Evolutionary conservation across 192 early-diverging fungal genomes (phyloP).

Genomic region (Coemansia sp.): DNA sequence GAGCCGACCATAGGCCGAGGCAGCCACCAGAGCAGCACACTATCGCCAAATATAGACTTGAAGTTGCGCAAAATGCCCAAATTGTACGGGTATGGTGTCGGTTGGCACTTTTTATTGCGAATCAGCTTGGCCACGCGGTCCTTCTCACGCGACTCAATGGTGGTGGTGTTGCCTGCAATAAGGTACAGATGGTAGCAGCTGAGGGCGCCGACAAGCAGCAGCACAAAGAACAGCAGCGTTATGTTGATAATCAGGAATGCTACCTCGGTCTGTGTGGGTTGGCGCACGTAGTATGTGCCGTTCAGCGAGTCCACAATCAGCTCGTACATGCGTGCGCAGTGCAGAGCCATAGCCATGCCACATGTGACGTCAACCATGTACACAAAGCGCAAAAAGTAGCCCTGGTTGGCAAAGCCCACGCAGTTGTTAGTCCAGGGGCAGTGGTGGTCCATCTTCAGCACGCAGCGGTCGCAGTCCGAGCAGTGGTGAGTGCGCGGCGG

Average conservation of each 20-base stretch:
- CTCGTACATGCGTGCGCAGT: constrained; percentile 77
- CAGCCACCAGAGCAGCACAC: constrained; percentile 72
- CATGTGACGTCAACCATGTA: constrained; percentile 64
- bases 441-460: constrained; percentile 86
- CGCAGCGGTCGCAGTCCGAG: constrained; percentile 68
- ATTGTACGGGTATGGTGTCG: constrained; percentile 84
- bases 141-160: constrained; percentile 55
- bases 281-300: constrained; percentile 58
- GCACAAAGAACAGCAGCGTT: constrained; percentile 52
- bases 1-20: constrained; percentile 62
- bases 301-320: constrained; percentile 48
- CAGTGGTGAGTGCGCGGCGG: constrained; percentile 83
- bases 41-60: constrained; percentile 69
- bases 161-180: constrained; percentile 49
- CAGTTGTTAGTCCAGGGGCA: constrained; percentile 90
- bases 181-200: constrained; percentile 54
- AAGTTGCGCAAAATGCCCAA: constrained; percentile 75
- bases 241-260: constrained; percentile 75
- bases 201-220: constrained; percentile 48
- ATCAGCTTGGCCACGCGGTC: constrained; percentile 47
- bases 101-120: constrained; percentile 46
- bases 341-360: constrained; percentile 68
- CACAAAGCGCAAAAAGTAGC: constrained; percentile 70
- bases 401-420: constrained; percentile 75
- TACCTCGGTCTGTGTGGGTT: constrained; percentile 63